Conservation (phyloP, 345 rosid genomes). For the Gossypium bickii region DNA sequence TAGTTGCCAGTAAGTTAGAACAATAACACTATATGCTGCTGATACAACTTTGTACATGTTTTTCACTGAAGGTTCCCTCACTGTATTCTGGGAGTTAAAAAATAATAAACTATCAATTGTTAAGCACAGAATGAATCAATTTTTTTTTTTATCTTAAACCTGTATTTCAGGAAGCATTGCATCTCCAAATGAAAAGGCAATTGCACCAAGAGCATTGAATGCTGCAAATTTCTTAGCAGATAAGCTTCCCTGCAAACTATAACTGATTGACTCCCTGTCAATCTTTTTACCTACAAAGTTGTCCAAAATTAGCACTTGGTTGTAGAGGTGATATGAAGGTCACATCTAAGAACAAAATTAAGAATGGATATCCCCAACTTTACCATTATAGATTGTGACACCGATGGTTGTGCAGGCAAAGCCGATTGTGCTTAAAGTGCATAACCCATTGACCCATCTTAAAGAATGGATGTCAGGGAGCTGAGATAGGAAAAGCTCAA, state of each 20-base stretch:
- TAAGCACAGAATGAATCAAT: neutral
- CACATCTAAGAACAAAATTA: neutral
- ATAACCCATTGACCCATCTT: constrained; percentile 46
- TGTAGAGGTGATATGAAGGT: neutral
- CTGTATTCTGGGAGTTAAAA: constrained; percentile 24
- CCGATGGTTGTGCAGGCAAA: constrained; percentile 51
- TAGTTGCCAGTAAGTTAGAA: constrained; percentile 44
- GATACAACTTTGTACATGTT: constrained; percentile 53
- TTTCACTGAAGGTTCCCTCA: constrained; percentile 41
- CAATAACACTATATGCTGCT: constrained; percentile 38
- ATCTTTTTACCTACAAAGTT: constrained; percentile 32
- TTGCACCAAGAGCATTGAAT: constrained; percentile 49
- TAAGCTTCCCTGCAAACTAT: constrained; percentile 41
- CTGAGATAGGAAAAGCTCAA: constrained; percentile 47
- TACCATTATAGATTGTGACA: constrained; percentile 41
- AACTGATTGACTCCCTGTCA: constrained; percentile 34
- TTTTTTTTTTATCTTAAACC: neutral
- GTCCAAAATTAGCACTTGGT: neutral
- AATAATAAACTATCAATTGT: too few species aligned
- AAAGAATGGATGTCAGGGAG: constrained; percentile 48
- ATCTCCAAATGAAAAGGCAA: constrained; percentile 56
- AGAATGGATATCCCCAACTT: neutral
- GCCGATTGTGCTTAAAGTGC: constrained; percentile 44
- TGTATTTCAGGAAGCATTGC: constrained; percentile 64
- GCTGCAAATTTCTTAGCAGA: constrained; percentile 37